Conservation (phyloP, 78 protist genomes). For the Salpingoeca rosetta region DNA sequence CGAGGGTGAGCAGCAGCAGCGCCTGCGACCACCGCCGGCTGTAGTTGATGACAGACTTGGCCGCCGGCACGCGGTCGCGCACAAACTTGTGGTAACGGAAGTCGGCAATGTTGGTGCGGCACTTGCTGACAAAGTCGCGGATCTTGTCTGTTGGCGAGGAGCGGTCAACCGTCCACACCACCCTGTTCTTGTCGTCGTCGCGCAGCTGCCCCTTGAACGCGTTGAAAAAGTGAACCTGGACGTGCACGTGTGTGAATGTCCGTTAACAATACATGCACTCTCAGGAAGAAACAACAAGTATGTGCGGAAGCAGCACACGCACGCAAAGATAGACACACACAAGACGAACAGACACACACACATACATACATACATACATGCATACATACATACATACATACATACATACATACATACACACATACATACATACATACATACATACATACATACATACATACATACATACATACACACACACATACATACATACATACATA, state of each 20-base stretch:
- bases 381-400: conserved; percentile 13
- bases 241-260: too few relatives aligned
- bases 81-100: not conserved
- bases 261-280: too few relatives aligned
- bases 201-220: not conserved
- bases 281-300: too few relatives aligned
- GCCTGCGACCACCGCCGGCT: not conserved
- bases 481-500: not conserved
- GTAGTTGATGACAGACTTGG: too few relatives aligned
- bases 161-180: not conserved
- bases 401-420: conserved; percentile 16
- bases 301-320: too few relatives aligned
- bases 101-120: not conserved
- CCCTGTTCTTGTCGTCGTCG: not conserved
- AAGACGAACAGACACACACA: too few relatives aligned
- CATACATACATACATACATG: conserved; percentile 5
- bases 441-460: conserved; percentile 10
- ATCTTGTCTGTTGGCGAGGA: not conserved
- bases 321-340: too few relatives aligned
- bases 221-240: not conserved
- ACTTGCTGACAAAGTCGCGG: not conserved
- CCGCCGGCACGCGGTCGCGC: too few relatives aligned
- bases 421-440: not conserved
- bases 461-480: conserved; percentile 20
- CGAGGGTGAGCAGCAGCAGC: not conserved